Conservation (phyloP, 1,284 basidiomycete genomes). For the Apiotrichum siamense region DNA sequence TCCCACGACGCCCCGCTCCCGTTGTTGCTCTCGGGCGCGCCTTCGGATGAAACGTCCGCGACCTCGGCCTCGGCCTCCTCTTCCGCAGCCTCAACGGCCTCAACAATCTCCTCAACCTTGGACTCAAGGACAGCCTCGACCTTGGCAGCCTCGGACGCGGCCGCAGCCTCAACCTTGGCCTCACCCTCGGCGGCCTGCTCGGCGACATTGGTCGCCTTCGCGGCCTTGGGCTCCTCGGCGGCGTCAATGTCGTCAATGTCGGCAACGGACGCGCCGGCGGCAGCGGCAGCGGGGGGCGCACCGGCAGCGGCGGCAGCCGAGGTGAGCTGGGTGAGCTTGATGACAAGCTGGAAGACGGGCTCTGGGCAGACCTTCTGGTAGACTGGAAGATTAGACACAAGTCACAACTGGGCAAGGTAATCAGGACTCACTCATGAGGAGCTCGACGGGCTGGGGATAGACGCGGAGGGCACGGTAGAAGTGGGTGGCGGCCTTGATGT, state of each 20-base stretch:
- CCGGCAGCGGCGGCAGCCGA: conserved; percentile 11
- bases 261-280: conserved; percentile 2
- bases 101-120: conserved; percentile 1
- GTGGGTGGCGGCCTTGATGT: conserved; percentile 73
- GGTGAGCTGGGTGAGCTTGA: conserved; percentile 62
- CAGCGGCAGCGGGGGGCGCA: conserved; percentile 4
- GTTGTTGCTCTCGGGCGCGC: conserved; percentile 11
- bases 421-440: conserved; percentile 60
- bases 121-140: no score
- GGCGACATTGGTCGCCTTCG: conserved; percentile 1
- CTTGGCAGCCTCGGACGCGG: neutral
- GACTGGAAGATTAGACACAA: conserved; percentile 44
- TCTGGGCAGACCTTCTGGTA: conserved; percentile 88
- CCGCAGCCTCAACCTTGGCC: conserved; percentile 1
- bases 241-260: conserved; percentile 8
- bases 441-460: conserved; percentile 86
- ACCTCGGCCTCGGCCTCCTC: conserved; percentile 5
- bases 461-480: conserved; percentile 93
- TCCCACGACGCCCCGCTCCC: conserved; percentile 18
- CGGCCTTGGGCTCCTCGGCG: conserved; percentile 1
- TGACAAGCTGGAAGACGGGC: conserved; percentile 80
- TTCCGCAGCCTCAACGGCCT: neutral
- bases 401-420: neutral
- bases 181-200: conserved; percentile 3
- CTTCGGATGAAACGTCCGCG: neutral